phyloP scores from a whole-genome alignment of 2,329 filamentous ascomycete genomes.

The Xylariales sp. region DNA sequence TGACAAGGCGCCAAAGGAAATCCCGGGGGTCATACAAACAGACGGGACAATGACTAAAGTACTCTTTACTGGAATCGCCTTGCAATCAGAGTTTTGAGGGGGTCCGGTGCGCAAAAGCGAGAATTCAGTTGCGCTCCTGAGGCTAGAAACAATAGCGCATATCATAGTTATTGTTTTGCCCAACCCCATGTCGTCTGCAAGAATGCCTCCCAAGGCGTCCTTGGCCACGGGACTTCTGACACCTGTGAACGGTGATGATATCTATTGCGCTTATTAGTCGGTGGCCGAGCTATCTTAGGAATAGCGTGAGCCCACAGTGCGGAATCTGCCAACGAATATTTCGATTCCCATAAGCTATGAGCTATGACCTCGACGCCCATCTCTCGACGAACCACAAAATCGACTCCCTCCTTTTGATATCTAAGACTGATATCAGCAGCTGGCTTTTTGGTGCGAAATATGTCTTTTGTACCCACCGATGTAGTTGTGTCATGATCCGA shows the following conservation, averaged over 20 bases:
- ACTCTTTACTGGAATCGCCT: not conserved
- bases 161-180: slow-evolving; percentile 1
- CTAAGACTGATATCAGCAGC: no score
- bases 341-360: not conserved
- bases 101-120: not conserved
- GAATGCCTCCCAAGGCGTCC: slow-evolving; percentile 3
- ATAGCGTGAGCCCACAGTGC: not conserved
- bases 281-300: not conserved
- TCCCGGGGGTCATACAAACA: not conserved
- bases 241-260: not conserved
- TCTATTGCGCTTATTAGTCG: not conserved
- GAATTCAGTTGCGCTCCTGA: not conserved
- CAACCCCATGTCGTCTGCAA: slow-evolving; percentile 6
- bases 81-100: not conserved
- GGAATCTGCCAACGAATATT: not conserved
- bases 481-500: no score
- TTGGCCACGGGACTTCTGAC: not conserved
- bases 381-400: not conserved
- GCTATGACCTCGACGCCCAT: not conserved
- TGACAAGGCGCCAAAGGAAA: not conserved
- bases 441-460: no score
- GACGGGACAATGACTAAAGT: slow-evolving; percentile 4
- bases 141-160: not conserved
- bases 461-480: no score
- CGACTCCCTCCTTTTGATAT: not conserved